phyloP scores from a whole-genome alignment of 768 basidiomycete species.

The Austroboletus festivus region DNA sequence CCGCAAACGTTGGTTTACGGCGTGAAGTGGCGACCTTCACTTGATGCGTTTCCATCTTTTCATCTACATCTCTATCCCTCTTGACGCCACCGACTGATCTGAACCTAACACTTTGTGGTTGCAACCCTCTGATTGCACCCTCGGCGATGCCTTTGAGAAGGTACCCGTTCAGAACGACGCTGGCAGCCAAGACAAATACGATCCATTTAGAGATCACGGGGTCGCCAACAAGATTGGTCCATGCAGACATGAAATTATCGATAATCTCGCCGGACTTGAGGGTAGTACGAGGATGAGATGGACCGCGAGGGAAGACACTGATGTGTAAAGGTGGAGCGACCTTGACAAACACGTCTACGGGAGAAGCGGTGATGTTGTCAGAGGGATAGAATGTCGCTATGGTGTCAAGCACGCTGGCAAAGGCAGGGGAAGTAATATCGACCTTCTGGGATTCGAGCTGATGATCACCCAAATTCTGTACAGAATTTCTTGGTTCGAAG shows the following conservation, averaged over 20 bases:
- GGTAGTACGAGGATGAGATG: conserved; percentile 30
- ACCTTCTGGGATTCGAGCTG: conserved; percentile 47
- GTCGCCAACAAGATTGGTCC: conserved; percentile 91
- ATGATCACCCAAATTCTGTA: conserved; percentile 14
- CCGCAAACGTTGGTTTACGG: conserved; percentile 22
- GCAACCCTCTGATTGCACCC: conserved; percentile 37
- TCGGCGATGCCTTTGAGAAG: conserved; percentile 82
- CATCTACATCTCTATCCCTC: conserved; percentile 21
- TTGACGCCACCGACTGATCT: conserved; percentile 22
- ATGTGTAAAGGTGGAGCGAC: conserved; percentile 60
- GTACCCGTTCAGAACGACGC: conserved; percentile 89
- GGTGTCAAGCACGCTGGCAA: conserved; percentile 56
- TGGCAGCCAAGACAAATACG: conserved; percentile 79
- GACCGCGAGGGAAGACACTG: conserved; percentile 39
- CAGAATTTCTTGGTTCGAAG: conserved; percentile 30
- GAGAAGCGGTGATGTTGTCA: conserved; percentile 14
- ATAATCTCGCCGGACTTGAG: conserved; percentile 51
- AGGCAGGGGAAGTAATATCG: conserved; percentile 62
- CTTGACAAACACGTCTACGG: conserved; percentile 52
- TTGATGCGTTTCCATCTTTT: conserved; percentile 17
- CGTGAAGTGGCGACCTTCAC: conserved; percentile 11
- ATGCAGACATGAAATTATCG: conserved; percentile 85
- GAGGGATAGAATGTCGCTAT: conserved; percentile 41
- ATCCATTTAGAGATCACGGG: conserved; percentile 95
- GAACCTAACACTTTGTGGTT: conserved; percentile 31